Conservation (phyloP, 768 basidiomycete species). For the Kwoniella dejecticola region DNA sequence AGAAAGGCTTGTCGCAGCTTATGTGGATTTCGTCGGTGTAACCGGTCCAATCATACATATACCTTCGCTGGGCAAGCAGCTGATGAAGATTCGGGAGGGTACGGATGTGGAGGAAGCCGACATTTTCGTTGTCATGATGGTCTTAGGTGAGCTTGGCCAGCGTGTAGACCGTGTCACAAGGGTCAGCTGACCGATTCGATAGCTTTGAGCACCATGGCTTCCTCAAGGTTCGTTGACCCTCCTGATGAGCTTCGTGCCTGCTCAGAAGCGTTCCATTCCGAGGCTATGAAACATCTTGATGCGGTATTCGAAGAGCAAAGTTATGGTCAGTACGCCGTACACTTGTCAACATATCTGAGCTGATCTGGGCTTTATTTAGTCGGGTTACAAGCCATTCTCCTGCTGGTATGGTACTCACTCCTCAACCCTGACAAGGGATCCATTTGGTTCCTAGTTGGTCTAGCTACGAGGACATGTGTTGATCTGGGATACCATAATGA, state of each 20-base stretch:
- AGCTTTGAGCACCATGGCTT: slow-evolving; percentile 56
- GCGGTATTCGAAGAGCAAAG: slow-evolving; percentile 54
- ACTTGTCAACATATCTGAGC: too few relatives aligned
- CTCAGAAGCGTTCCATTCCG: slow-evolving; percentile 56
- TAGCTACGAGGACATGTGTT: slow-evolving; percentile 54
- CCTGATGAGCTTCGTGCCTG: slow-evolving; percentile 55
- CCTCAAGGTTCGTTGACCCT: slow-evolving; percentile 55
- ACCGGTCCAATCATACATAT: slow-evolving; percentile 57
- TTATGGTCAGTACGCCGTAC: slow-evolving; percentile 42
- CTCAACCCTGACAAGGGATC: slow-evolving; percentile 56
- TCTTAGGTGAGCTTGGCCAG: slow-evolving; percentile 43
- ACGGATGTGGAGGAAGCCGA: slow-evolving; percentile 53
- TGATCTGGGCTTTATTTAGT: slow-evolving; percentile 36
- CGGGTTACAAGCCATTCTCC: slow-evolving; percentile 55
- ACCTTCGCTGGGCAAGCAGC: slow-evolving; percentile 52
- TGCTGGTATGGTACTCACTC: slow-evolving; percentile 56
- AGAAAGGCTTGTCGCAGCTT: slow-evolving; percentile 55
- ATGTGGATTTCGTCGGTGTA: slow-evolving; percentile 57
- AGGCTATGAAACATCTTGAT: slow-evolving; percentile 56
- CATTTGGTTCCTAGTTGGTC: slow-evolving; percentile 57
- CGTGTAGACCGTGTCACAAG: neutral
- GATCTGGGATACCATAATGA: slow-evolving; percentile 57
- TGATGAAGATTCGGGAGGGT: slow-evolving; percentile 52
- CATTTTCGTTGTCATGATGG: slow-evolving; percentile 57
- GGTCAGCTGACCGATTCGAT: slow-evolving; percentile 4